phyloP scores from a whole-genome alignment of 352 stramenopile species.

The Globisporangium emineosum region DNA sequence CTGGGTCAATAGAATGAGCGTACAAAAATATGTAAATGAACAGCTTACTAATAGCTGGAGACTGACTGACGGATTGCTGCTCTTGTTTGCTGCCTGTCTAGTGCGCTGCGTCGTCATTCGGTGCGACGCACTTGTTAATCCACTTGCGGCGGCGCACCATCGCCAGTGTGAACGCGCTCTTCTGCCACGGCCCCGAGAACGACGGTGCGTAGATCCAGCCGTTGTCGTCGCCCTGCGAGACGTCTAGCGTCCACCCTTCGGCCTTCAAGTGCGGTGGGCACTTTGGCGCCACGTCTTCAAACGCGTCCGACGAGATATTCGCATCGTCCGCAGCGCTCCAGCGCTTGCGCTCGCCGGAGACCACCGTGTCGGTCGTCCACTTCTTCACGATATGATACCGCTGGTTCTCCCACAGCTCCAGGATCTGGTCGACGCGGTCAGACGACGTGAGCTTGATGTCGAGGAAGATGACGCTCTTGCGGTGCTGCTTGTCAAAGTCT shows the following conservation, averaged over 20 bases:
- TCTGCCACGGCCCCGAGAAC: slow-evolving; percentile 79
- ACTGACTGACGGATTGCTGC: slow-evolving; percentile 1
- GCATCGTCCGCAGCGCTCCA: slow-evolving; percentile 65
- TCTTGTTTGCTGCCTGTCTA: slow-evolving; percentile 13
- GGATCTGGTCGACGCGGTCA: slow-evolving; percentile 52
- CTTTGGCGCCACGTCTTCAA: slow-evolving; percentile 64
- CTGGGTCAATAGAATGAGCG: neutral
- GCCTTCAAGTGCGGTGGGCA: slow-evolving; percentile 49
- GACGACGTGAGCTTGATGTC: slow-evolving; percentile 52
- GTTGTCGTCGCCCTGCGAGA: slow-evolving; percentile 75
- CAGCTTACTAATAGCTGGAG: slow-evolving; percentile 1
- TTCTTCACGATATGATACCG: slow-evolving; percentile 75
- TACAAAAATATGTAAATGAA: neutral
- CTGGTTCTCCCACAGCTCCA: slow-evolving; percentile 87
- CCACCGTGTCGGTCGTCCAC: slow-evolving; percentile 61
- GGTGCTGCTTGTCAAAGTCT: slow-evolving; percentile 57
- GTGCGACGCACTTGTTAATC: slow-evolving; percentile 65
- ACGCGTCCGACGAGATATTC: slow-evolving; percentile 58
- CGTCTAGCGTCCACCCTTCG: slow-evolving; percentile 75
- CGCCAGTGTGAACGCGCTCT: slow-evolving; percentile 63
- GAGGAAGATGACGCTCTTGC: slow-evolving; percentile 55
- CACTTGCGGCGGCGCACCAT: slow-evolving; percentile 82
- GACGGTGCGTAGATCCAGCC: slow-evolving; percentile 83
- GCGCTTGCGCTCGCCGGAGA: slow-evolving; percentile 60
- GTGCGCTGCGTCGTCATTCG: slow-evolving; percentile 11